Percentiles rank a stretch among this genome's conserved stretches.
phyloP scores from a whole-genome alignment of 192 early-diverging fungal species.

The Backusella morwellensis region DNA sequence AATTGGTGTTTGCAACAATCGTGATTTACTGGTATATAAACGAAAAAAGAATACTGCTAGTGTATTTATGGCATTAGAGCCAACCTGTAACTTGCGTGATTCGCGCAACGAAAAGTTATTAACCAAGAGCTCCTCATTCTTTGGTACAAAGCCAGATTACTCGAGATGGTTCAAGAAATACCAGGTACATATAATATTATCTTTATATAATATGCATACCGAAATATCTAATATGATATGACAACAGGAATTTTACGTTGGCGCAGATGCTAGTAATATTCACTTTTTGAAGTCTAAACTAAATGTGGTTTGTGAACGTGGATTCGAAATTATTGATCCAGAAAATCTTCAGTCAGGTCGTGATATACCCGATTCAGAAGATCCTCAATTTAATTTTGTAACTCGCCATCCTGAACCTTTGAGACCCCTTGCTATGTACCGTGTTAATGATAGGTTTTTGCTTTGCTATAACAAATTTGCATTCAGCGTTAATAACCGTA shows the following conservation, averaged over 20 bases:
- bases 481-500: constrained; percentile 85
- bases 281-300: constrained; percentile 86
- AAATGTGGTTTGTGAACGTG: constrained; percentile 88
- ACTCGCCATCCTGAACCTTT: constrained; percentile 66
- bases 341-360: constrained; percentile 78
- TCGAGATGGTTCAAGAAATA: constrained; percentile 31
- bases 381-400: constrained; percentile 81
- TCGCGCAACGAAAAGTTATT: constrained; percentile 21
- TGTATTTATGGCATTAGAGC: constrained; percentile 29
- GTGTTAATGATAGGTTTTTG: constrained; percentile 72
- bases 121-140: constrained; percentile 3
- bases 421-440: constrained; percentile 84
- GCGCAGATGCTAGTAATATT: constrained; percentile 81
- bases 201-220: neutral
- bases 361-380: constrained; percentile 79
- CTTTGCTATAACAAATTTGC: constrained; percentile 95
- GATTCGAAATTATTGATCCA: constrained; percentile 94
- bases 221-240: neutral
- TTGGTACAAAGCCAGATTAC: neutral
- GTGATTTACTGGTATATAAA: constrained; percentile 29
- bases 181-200: constrained; percentile 10
- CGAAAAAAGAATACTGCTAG: constrained; percentile 19
- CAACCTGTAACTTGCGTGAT: constrained; percentile 29
- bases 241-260: constrained; percentile 90
- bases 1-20: constrained; percentile 28